Conservation (phyloP, 2,329 filamentous ascomycete species). For the Sarocladium kiliense region DNA sequence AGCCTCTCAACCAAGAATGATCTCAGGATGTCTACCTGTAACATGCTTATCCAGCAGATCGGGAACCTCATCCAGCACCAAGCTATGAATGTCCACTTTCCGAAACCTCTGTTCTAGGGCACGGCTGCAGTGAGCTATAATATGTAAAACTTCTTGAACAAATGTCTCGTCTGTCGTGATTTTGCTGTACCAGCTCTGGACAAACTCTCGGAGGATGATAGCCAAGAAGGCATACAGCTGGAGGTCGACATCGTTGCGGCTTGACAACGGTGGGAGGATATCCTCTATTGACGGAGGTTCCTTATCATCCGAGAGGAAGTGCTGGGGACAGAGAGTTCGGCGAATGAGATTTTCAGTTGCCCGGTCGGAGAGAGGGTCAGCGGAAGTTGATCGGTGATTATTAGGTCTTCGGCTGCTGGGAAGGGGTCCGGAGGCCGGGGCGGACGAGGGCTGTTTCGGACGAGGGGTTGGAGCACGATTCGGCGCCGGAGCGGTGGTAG, state of each 20-base stretch:
- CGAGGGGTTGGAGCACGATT: constrained; percentile 3
- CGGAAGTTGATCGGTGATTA: constrained; percentile 25
- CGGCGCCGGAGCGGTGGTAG: background rate
- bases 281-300: constrained; percentile 62
- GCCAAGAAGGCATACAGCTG: constrained; percentile 91
- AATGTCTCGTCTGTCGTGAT: constrained; percentile 90
- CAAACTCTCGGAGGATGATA: constrained; percentile 83
- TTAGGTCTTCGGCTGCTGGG: constrained; percentile 23
- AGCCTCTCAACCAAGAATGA: background rate
- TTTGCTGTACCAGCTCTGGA: constrained; percentile 87
- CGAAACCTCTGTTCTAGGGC: constrained; percentile 82
- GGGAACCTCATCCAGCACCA: constrained; percentile 84
- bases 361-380: constrained; percentile 64
- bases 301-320: constrained; percentile 46
- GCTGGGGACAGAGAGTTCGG: constrained; percentile 74
- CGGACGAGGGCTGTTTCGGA: constrained; percentile 1
- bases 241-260: constrained; percentile 87
- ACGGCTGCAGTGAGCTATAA: constrained; percentile 87
- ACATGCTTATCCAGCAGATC: constrained; percentile 77
- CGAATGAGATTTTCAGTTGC: constrained; percentile 79
- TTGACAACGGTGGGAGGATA: constrained; percentile 83
- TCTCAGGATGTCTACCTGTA: constrained; percentile 48
- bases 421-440: constrained; percentile 18
- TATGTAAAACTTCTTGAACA: constrained; percentile 79
- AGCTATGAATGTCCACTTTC: constrained; percentile 73